Conservation (phyloP, 1,284 basidiomycete genomes). For the Rhodotorula glutinis region DNA sequence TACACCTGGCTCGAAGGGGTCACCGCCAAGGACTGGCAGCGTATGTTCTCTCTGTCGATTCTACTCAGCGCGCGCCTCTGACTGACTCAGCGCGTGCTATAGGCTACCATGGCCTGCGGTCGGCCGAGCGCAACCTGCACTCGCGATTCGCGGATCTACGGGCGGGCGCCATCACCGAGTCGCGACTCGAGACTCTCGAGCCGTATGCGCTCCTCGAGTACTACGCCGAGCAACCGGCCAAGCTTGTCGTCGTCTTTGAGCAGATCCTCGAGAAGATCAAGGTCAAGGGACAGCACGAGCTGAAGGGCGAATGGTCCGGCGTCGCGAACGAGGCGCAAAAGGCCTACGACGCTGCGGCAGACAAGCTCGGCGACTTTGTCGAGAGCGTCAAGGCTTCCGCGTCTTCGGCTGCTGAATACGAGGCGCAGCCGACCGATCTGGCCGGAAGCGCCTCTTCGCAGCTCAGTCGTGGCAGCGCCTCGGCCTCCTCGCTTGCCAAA, state of each 20-base stretch:
- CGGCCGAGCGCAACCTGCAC: slow-evolving; percentile 37
- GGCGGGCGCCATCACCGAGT: slow-evolving; percentile 34
- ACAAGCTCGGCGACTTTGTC: slow-evolving; percentile 22
- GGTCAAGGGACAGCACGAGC: slow-evolving; percentile 31
- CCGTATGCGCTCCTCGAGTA: slow-evolving; percentile 26
- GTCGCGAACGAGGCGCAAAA: slow-evolving; percentile 37
- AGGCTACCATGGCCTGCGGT: slow-evolving; percentile 40
- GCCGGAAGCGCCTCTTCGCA: slow-evolving; percentile 26
- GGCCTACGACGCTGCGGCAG: slow-evolving; percentile 33
- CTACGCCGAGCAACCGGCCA: slow-evolving; percentile 23
- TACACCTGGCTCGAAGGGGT: slow-evolving; percentile 43
- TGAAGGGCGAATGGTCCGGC: slow-evolving; percentile 42
- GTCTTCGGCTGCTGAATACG: slow-evolving; percentile 29
- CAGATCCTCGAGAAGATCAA: slow-evolving; percentile 31
- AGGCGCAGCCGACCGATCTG: slow-evolving; percentile 33
- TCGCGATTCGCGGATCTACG: slow-evolving; percentile 26
- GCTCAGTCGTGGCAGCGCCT: slow-evolving; percentile 24
- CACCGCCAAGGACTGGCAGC: slow-evolving; percentile 40
- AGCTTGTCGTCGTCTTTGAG: slow-evolving; percentile 25
- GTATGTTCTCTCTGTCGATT: slow-evolving; percentile 4
- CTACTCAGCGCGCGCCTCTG: too few species aligned
- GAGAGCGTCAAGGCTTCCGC: slow-evolving; percentile 30
- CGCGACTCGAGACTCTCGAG: slow-evolving; percentile 26
- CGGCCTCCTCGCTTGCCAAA: slow-evolving; percentile 21
- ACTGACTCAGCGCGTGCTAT: neutral